Evolutionary conservation across 257 asterid species (phyloP).

Genomic region (Nemophila menziesii): DNA sequence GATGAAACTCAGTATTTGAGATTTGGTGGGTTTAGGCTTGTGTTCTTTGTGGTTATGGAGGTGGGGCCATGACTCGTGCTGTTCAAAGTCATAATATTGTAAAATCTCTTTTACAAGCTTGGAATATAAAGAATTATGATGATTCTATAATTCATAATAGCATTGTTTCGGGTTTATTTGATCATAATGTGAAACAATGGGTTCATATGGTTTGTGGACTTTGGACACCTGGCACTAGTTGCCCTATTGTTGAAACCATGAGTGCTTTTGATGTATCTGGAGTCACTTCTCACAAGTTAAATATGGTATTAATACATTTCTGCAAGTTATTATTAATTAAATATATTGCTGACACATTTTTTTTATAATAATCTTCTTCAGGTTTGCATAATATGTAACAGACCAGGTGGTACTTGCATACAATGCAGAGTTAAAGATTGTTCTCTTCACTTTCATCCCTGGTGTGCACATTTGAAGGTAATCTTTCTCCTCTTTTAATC

Average conservation of each 20-base stretch:
- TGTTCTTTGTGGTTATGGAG: constrained; percentile 26
- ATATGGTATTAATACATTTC: no score
- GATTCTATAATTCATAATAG: constrained; percentile 10
- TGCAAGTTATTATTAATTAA: constrained; percentile 1
- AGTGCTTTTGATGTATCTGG: constrained; percentile 26
- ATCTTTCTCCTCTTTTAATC: neutral
- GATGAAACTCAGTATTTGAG: neutral
- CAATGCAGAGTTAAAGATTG: constrained; percentile 18
- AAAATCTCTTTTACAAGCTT: constrained; percentile 17
- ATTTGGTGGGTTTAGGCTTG: constrained; percentile 15
- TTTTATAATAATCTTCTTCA: neutral
- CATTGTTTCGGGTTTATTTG: constrained; percentile 11
- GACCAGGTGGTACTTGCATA: constrained; percentile 24
- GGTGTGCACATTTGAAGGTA: constrained; percentile 33
- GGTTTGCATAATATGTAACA: constrained; percentile 22
- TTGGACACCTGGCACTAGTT: constrained; percentile 21
- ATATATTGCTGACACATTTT: constrained; percentile 5
- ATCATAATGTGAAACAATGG: constrained; percentile 22
- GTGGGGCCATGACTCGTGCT: constrained; percentile 27
- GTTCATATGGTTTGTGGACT: constrained; percentile 28
- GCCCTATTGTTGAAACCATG: constrained; percentile 20
- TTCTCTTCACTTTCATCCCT: constrained; percentile 18
- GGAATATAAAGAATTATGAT: constrained; percentile 3
- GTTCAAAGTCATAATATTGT: constrained; percentile 14
- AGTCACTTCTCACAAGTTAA: constrained; percentile 2